Base-by-base conservation (phyloP, 768 basidiomycete species). In the Kwoniella dejecticola region DNA sequence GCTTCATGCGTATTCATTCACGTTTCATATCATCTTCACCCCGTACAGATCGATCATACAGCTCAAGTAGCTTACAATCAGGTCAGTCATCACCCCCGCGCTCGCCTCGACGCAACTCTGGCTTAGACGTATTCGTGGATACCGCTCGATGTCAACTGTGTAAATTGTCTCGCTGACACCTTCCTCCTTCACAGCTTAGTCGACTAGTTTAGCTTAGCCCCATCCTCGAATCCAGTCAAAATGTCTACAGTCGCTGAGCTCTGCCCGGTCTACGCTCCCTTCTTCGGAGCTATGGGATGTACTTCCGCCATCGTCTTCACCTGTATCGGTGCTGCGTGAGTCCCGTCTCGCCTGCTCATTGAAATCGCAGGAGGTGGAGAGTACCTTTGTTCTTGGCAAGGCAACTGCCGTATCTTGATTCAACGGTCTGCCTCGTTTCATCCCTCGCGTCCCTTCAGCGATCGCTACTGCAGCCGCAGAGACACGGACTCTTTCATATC, bases 271-370 rank as follows among this genome's bases (percentile, higher is more conserved):
- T 98, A 98, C 81, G 90, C 95, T 59, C 95, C 95, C 69, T 98
- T 97, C 84, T 99, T 99, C 74, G 91, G 91, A 73, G 91, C 89
- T 60, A 92, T 96, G 90, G 95, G 95, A 69, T 95, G 91, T 84
- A 91, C 94, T 58, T 87, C 88, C 76, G 92, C 95, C 65, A 97
- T 98, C 78, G 90, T 95, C 78, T 96, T 99, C 82, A 96, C 94
- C 71, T 94, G 95, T 94, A 77, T 78, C 71, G 77, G 75, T 52
- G 77, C 75, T 33, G 74, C 77, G 69, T 74, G 52, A 71, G 75
- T 72, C 7, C 7, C 5, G 19, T 42, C 5, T 50, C 29, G 31
- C 36, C 7, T 7, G 31, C 1, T 2, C 27, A 23, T 17, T 21
- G 27, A 19, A 21, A 30, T 7, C 8, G n/a, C 11, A 38, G 4